These are phyloP conservation scores for Populus hybrid DNA, from an alignment of 441 rosid species.

Conservation along the genomic window DNA sequence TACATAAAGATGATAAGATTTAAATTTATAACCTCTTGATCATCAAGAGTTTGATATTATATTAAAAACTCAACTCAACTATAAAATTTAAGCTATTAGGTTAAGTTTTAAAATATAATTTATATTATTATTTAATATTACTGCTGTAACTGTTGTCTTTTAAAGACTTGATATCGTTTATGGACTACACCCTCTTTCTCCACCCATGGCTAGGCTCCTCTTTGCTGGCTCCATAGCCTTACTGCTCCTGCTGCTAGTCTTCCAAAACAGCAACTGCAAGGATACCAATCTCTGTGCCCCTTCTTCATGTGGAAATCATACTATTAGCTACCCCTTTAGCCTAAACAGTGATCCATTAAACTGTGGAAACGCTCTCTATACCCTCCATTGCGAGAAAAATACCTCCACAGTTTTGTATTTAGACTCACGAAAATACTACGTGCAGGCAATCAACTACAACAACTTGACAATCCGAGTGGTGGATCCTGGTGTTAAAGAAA, in stretches of 20 bases:
- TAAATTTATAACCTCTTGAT: too few relatives aligned
- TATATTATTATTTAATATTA: too few relatives aligned
- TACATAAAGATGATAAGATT: too few relatives aligned
- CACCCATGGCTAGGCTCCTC: neutral
- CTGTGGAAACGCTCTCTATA: neutral
- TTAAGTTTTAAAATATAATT: too few relatives aligned
- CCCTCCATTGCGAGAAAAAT: neutral
- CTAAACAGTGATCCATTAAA: neutral
- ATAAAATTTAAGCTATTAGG: too few relatives aligned
- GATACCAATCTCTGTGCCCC: neutral
- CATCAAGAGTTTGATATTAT: too few relatives aligned
- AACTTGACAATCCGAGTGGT: neutral
- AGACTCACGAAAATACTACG: neutral
- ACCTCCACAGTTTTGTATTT: neutral
- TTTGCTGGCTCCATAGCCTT: neutral
- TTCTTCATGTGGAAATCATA: neutral
- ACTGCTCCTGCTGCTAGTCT: neutral
- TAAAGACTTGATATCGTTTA: too few relatives aligned
- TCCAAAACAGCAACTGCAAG: neutral
- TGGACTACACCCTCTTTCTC: neutral
- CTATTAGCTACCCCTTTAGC: neutral
- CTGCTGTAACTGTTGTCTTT: too few relatives aligned
- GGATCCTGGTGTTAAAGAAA: constrained; percentile 1
- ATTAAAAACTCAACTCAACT: too few relatives aligned
- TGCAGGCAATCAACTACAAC: neutral